These are phyloP conservation scores for Fusarium fracticaudum DNA, from an alignment of 2,329 filamentous ascomycete genomes.

Conservation along the genomic window DNA sequence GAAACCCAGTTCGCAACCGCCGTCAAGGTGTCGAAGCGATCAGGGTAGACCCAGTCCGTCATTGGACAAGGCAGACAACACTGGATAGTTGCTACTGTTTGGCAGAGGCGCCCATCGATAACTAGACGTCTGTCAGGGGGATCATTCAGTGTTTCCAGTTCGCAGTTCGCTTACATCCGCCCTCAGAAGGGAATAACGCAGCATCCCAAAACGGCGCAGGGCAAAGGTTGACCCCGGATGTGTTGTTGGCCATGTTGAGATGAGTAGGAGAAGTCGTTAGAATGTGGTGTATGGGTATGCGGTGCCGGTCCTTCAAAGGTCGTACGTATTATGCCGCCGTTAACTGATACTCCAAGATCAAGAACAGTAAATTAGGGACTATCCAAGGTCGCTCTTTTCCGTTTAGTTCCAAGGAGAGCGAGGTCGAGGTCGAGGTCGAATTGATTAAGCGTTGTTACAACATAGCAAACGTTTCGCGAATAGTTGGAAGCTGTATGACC, in stretches of 20 bases:
- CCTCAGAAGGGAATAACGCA: constrained; percentile 64
- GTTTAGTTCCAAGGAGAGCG: not conserved
- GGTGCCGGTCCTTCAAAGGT: constrained; percentile 3
- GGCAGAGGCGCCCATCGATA: constrained; percentile 64
- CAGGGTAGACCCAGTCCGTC: constrained; percentile 77
- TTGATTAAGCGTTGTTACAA: not conserved
- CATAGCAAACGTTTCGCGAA: constrained; percentile 4
- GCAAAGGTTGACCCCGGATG: constrained; percentile 62
- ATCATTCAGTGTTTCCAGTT: not conserved
- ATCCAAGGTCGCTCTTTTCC: not conserved
- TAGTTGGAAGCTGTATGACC: constrained; percentile 9
- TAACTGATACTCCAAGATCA: not conserved
- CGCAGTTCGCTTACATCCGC: constrained; percentile 69
- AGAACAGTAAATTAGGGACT: not conserved
- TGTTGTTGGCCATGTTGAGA: constrained; percentile 45
- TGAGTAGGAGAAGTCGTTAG: not conserved
- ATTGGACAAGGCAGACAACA: constrained; percentile 94
- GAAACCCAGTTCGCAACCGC: constrained; percentile 83
- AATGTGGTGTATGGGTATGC: not conserved
- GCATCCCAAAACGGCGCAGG: constrained; percentile 75
- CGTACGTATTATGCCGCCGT: not conserved
- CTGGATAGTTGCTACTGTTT: constrained; percentile 58
- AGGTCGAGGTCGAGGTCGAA: not conserved
- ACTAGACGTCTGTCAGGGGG: constrained; percentile 52
- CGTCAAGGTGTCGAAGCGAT: constrained; percentile 68